Evolutionary conservation across 129 eudicot genomes (phyloP), one percentile per base, ranked within the genome.

Genomic region (Helianthus annuus): DNA sequence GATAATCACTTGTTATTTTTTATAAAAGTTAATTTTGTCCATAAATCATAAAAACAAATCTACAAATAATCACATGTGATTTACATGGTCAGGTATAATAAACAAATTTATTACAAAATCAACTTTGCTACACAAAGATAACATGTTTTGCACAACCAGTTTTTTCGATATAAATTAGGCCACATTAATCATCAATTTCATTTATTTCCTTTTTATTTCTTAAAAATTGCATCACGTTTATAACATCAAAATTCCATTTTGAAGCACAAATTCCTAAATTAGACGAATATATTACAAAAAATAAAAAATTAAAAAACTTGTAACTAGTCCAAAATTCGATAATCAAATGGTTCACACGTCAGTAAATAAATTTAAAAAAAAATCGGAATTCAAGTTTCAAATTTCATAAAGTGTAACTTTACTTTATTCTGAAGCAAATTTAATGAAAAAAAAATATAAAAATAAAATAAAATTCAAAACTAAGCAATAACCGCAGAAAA

Each of bases 311-410:
- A 32, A 32, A 32, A 32, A 32, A 29, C 10, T 13, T 5, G 19
- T 4, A 55, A 16, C 27, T 13, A 3, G 22, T 76, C 66, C 52
- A 76, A 48, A 68, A 36, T 68, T 38, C 60, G 62, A 14, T 48
- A 76, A 76, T 59, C 51, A 32, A 68, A 46, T 68, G 54, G 6
- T 68, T 68, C n/a, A 15, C 57, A 68, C 69, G 70, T 68, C 75
- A 58, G 14, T 55, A 36, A 55, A 74, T 39, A 13, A 3, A n/a
- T 49, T 38, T 3, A 29, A 66, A 32, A 11, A 29, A 66, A 32
- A 62, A 17, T 7, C 1, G 5, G 48, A 38, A 16, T 48, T 48
- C 52, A 49, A 62, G 53, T 32, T 63, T 34, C 70, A 36, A 51
- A 32, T 73, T 73, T 40, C 63, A 34, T 48, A 48, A 73, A 62